Evolutionary conservation across 179 eudicot species (phyloP).

Genomic region (Gypsophila paniculata): DNA sequence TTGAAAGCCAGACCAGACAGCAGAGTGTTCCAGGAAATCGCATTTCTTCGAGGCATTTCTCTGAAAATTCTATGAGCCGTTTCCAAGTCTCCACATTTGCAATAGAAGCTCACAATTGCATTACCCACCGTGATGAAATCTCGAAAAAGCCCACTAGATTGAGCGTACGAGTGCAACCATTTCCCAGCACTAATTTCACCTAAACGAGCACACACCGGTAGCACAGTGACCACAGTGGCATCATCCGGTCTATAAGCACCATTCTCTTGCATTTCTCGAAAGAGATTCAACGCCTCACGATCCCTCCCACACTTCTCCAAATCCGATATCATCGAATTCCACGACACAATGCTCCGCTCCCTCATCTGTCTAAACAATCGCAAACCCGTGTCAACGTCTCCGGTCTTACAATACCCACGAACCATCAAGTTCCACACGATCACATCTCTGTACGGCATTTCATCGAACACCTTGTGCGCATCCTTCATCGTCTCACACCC

Average conservation of each 20-base stretch:
- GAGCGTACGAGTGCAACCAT: conserved; percentile 45
- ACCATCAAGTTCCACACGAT: conserved; percentile 70
- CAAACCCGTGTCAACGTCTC: conserved; percentile 54
- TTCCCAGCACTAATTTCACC: conserved; percentile 46
- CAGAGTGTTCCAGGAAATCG: conserved; percentile 61
- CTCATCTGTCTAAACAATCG: conserved; percentile 49
- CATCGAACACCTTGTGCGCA: conserved; percentile 64
- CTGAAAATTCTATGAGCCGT: conserved; percentile 43
- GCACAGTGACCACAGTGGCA: conserved; percentile 51
- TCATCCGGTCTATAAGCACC: conserved; percentile 54
- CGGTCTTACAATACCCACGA: conserved; percentile 50
- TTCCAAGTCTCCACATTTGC: conserved; percentile 56
- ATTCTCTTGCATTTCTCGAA: conserved; percentile 39
- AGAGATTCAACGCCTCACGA: conserved; percentile 43
- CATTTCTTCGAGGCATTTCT: conserved; percentile 48
- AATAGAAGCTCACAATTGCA: conserved; percentile 50
- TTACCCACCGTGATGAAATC: conserved; percentile 52
- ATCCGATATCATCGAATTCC: conserved; percentile 63
- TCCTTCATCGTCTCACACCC: conserved; percentile 41
- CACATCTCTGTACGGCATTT: conserved; percentile 54
- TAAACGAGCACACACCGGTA: conserved; percentile 60
- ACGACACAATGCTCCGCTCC: conserved; percentile 56
- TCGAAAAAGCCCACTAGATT: conserved; percentile 42
- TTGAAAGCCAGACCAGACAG: conserved; percentile 63
- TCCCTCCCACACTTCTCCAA: conserved; percentile 48